phyloP scores from a whole-genome alignment of 148 eudicot genomes.

The Polygonum aviculare region DNA sequence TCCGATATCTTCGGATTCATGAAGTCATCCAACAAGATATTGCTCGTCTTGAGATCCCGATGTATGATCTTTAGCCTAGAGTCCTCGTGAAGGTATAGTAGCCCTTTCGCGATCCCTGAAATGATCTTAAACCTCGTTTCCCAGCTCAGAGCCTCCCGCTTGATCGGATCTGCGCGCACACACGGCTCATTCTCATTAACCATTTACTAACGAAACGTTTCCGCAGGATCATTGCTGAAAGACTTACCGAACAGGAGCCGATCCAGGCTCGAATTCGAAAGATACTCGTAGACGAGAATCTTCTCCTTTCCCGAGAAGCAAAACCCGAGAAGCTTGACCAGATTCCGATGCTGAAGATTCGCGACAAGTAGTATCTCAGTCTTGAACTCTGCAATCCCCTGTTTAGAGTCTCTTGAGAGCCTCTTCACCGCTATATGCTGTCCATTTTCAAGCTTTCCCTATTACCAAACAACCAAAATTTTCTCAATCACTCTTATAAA shows the following conservation, averaged over 20 bases:
- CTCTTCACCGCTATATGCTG: slow-evolving; percentile 24
- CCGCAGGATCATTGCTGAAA: not conserved
- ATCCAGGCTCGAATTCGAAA: slow-evolving; percentile 23
- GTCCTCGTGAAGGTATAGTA: slow-evolving; percentile 27
- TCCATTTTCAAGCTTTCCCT: slow-evolving; percentile 21
- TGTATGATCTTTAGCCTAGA: slow-evolving; percentile 26
- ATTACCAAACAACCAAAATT: not conserved
- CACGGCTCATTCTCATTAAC: not conserved
- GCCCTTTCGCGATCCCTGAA: slow-evolving; percentile 8
- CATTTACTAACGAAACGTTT: not conserved
- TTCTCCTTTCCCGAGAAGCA: slow-evolving; percentile 17
- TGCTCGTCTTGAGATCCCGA: slow-evolving; percentile 23
- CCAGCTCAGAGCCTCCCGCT: slow-evolving; percentile 6
- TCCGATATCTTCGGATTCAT: slow-evolving; percentile 32
- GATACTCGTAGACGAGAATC: slow-evolving; percentile 21
- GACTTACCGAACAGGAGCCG: not conserved
- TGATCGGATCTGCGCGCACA: not conserved
- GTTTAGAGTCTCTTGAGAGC: slow-evolving; percentile 16
- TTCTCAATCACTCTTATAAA: not conserved
- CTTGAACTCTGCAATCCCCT: slow-evolving; percentile 20
- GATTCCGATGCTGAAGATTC: slow-evolving; percentile 27
- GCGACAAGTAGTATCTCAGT: slow-evolving; percentile 20
- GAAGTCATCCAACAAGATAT: slow-evolving; percentile 20
- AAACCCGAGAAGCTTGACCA: slow-evolving; percentile 23
- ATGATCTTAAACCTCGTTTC: not conserved